Base-by-base conservation (phyloP, 495 filamentous ascomycete species). In the Neurospora sp. region DNA sequence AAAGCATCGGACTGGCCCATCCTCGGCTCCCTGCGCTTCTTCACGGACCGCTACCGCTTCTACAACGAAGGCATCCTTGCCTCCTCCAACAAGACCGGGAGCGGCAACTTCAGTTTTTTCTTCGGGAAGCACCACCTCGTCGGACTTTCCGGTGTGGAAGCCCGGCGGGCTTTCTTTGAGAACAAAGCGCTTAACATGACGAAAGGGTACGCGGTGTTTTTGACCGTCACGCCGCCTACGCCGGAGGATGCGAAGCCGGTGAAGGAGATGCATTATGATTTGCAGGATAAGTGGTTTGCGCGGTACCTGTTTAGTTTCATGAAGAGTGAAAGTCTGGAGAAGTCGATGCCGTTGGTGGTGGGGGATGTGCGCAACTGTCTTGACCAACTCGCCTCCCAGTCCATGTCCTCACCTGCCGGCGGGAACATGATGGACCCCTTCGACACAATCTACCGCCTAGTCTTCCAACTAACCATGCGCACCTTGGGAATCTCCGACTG, bases 41-140 rank as follows among this genome's bases (percentile, higher is more conserved):
- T 72, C 66, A 76, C 75, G 5, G 75, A 78, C 38, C 74, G 78
- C 38, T 73, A 71, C 35, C 72, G 75, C 42, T 80, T 77, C 73
- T 23, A 71, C n/a, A 31, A 40, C 27, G 71, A 73, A 3, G 75
- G 70, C 46, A 66, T 39, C 77, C 77, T 76, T 38, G 37, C 37
- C 76, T 76, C 41, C 12, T 42, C 41, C 12, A 42, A 42, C 11
- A 42, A 18, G 14, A 42, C 80, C 8, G 84, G 85, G 37, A 38
- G 37, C 37, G 37, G 37, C 38, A 83, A 83, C 75, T 87, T 86
- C 77, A 85, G 81, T 76, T 87, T 86, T 77, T 84, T 81, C 77
- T 77, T 84, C n/a, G 86, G 86, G 14, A 81, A 83, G 73, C 75
- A 84, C 71, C 80, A 78, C 3, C 69, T 88, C 39, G 76, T 87